Evolutionary conservation across 257 asterid genomes (phyloP).

Genomic region (Ballota nigra): DNA sequence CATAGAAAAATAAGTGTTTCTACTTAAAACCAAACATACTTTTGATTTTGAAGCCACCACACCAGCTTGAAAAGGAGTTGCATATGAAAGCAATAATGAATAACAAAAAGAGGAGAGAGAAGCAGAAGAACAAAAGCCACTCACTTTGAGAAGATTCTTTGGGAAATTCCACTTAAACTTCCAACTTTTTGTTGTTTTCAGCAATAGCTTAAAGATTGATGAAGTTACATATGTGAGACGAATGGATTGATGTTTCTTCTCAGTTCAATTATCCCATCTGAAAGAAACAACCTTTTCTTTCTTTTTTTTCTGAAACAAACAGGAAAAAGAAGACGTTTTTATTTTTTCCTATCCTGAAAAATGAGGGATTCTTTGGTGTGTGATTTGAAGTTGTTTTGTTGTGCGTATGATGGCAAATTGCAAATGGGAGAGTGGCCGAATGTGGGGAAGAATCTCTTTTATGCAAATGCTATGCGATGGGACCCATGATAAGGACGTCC

Average conservation of each 20-base stretch:
- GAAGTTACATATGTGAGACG: constrained; percentile 12
- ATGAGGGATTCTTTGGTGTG: background rate
- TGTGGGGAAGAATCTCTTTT: constrained; percentile 37
- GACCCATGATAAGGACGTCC: constrained; percentile 26
- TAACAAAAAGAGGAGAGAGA: background rate
- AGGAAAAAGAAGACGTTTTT: background rate
- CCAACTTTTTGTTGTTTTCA: constrained; percentile 5
- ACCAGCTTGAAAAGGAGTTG: background rate
- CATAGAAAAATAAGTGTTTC: background rate
- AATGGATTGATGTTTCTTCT: background rate
- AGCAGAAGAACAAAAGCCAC: constrained; percentile 21
- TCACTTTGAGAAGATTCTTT: constrained; percentile 34
- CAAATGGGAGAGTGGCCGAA: constrained; percentile 22
- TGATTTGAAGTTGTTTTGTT: constrained; percentile 9
- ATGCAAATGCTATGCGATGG: constrained; percentile 22
- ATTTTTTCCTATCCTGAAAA: background rate
- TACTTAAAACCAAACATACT: background rate
- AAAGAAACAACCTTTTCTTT: constrained; percentile 7
- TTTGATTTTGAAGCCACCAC: background rate
- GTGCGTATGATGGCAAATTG: constrained; percentile 27
- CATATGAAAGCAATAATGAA: background rate
- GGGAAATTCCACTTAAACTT: background rate
- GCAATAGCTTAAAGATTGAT: constrained; percentile 23
- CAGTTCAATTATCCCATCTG: constrained; percentile 16
- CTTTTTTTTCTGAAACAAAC: background rate